phyloP scores from a whole-genome alignment of 805 yeast genomes.

The Yarrowia sp. region DNA sequence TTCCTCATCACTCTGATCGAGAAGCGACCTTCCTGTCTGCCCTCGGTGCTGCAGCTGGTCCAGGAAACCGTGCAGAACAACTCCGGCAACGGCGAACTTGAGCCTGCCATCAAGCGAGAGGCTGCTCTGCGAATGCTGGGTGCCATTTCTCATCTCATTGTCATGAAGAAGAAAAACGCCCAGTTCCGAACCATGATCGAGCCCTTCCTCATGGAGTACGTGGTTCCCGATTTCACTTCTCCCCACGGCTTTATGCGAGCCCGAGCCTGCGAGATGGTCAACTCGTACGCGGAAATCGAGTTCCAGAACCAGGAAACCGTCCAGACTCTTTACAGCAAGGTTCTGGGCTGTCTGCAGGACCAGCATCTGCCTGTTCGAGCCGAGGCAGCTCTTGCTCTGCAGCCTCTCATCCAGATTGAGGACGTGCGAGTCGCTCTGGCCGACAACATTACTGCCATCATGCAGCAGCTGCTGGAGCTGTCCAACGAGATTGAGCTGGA shows the following conservation, averaged over 20 bases:
- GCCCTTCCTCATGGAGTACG: conserved; percentile 55
- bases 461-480: conserved; percentile 71
- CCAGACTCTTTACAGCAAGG: conserved; percentile 48
- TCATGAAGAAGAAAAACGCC: conserved; percentile 54
- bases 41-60: conserved; percentile 51
- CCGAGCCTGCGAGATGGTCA: conserved; percentile 45
- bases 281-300: conserved; percentile 61
- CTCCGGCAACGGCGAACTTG: conserved; percentile 36
- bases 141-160: conserved; percentile 55
- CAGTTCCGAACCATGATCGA: conserved; percentile 59
- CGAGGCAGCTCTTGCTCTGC: conserved; percentile 81
- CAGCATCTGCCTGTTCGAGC: conserved; percentile 68
- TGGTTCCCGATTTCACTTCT: conserved; percentile 69
- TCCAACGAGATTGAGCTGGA: conserved; percentile 85
- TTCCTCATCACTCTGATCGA: conserved; percentile 59
- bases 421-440: conserved; percentile 68
- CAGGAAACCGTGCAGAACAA: conserved; percentile 43
- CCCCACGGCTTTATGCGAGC: conserved; percentile 67
- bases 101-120: conserved; percentile 62
- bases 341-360: conserved; percentile 46
- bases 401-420: conserved; percentile 63
- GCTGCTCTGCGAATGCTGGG: conserved; percentile 79
- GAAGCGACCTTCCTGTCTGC: conserved; percentile 40
- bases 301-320: conserved; percentile 62
- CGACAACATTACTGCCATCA: conserved; percentile 67